Evolutionary conservation across 2,329 filamentous ascomycete genomes (phyloP).

Genomic region (Arthrinium phaeospermum): DNA sequence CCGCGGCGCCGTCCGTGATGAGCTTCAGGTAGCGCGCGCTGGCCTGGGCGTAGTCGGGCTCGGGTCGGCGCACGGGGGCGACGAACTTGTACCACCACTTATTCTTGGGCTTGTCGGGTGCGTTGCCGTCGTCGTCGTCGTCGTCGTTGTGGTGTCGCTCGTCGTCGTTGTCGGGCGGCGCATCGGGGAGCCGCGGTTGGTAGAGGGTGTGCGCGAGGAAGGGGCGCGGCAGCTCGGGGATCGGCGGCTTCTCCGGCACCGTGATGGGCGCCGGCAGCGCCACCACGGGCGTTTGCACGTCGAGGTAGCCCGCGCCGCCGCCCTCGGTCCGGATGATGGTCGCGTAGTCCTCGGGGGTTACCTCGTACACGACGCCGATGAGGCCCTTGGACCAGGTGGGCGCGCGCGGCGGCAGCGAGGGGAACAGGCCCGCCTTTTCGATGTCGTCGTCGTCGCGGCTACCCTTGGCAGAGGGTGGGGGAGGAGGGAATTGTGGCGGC

Average conservation of each 20-base stretch:
- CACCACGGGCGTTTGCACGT: constrained; percentile 81
- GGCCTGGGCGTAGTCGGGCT: constrained; percentile 78
- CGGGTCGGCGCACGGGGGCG: constrained; percentile 58
- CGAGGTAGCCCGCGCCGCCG: constrained; percentile 82
- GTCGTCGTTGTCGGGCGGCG: background rate
- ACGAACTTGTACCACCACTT: constrained; percentile 56
- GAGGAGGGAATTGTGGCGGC: constrained; percentile 34
- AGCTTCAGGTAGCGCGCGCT: constrained; percentile 84
- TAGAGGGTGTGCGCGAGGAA: constrained; percentile 89
- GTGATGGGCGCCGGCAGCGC: constrained; percentile 64
- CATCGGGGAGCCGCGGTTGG: constrained; percentile 60
- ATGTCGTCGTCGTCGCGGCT: background rate
- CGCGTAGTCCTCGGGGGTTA: constrained; percentile 80
- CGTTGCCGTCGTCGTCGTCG: constrained; percentile 21
- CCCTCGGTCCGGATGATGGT: constrained; percentile 92
- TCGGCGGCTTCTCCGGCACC: constrained; percentile 68
- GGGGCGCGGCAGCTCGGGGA: constrained; percentile 57
- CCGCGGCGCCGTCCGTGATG: constrained; percentile 76
- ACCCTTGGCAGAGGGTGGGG: constrained; percentile 26
- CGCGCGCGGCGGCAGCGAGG: constrained; percentile 46
- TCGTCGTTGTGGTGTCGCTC: constrained; percentile 36
- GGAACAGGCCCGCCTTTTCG: constrained; percentile 22
- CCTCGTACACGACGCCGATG: constrained; percentile 94
- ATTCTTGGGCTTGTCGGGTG: constrained; percentile 32
- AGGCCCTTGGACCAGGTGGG: constrained; percentile 78